A percentile compares a stretch with the other conserved stretches of the same genome.
These are phyloP conservation scores for Termitomyces bulborhizus DNA, from an alignment of 768 basidiomycete genomes.

Conservation along the genomic window DNA sequence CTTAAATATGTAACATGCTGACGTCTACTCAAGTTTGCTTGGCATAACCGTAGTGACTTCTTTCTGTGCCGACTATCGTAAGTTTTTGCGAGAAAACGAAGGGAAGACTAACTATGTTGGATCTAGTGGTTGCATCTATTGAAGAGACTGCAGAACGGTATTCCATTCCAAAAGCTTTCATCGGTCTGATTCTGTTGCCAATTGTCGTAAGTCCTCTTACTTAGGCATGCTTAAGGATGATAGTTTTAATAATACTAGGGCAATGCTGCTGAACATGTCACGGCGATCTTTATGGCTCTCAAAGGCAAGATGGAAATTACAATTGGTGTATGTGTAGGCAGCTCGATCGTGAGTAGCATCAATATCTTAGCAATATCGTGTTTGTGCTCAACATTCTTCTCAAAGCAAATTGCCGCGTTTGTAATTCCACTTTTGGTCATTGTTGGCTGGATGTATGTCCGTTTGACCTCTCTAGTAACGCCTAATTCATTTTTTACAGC, in stretches of 20 bases:
- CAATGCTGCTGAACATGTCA: constrained; percentile 83
- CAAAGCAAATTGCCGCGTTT: constrained; percentile 78
- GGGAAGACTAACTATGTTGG: constrained; percentile 17
- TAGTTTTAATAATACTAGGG: constrained; percentile 31
- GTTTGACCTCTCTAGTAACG: constrained; percentile 8
- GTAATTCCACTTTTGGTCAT: constrained; percentile 86
- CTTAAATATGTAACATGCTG: background rate
- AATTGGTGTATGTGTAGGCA: constrained; percentile 75
- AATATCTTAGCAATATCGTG: background rate
- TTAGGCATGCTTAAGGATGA: background rate
- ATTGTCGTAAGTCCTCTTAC: constrained; percentile 56
- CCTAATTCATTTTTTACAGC: constrained; percentile 23
- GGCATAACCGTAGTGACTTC: constrained; percentile 74
- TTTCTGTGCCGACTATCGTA: constrained; percentile 85
- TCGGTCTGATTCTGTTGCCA: constrained; percentile 81
- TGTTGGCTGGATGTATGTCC: constrained; percentile 75
- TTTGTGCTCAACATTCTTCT: background rate
- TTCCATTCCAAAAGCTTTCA: constrained; percentile 77
- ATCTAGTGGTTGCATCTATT: constrained; percentile 79
- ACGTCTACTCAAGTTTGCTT: constrained; percentile 43
- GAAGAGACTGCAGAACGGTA: constrained; percentile 85
- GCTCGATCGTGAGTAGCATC: constrained; percentile 59
- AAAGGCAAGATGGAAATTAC: constrained; percentile 61
- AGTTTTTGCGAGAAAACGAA: constrained; percentile 23
- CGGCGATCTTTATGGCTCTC: constrained; percentile 85